Percentiles rank a stretch among this genome's conserved stretches.
These are phyloP conservation scores for Paecilomyces sp. DNA, from an alignment of 2,329 filamentous ascomycete genomes.

Conservation along the genomic window DNA sequence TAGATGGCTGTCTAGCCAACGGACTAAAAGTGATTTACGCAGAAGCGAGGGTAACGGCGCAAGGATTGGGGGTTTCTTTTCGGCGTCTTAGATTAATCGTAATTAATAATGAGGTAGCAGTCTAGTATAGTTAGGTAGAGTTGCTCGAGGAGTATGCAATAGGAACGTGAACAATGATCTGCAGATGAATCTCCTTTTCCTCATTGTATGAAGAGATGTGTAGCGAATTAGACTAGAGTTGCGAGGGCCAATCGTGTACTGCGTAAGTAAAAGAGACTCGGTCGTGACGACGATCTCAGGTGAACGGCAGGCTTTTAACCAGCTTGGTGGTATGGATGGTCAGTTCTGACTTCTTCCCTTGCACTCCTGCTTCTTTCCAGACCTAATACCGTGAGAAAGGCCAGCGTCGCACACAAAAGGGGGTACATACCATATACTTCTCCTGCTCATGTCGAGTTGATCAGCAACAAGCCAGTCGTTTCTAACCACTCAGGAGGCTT, in stretches of 20 bases:
- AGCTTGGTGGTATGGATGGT: too few species aligned
- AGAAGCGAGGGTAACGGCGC: not conserved
- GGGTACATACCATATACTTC: not conserved
- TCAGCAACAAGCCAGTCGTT: not conserved
- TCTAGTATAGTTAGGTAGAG: not conserved
- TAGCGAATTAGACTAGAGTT: too few species aligned
- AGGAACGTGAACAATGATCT: not conserved
- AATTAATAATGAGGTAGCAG: not conserved
- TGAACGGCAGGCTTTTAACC: too few species aligned
- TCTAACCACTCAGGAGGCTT: not conserved
- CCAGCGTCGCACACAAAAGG: too few species aligned
- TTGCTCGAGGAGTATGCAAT: not conserved
- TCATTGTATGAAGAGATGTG: not conserved
- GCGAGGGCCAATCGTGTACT: too few species aligned
- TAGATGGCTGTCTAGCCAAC: not conserved
- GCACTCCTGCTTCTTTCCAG: too few species aligned
- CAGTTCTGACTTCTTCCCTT: too few species aligned
- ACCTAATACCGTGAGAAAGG: too few species aligned
- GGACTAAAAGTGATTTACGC: not conserved
- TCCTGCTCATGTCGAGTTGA: not conserved
- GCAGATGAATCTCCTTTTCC: not conserved
- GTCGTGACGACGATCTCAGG: too few species aligned
- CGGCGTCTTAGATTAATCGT: not conserved
- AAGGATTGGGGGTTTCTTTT: not conserved
- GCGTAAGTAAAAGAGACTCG: too few species aligned